Conservation (phyloP, 2,329 filamentous ascomycete species). For the Colletotrichum australisinense region DNA sequence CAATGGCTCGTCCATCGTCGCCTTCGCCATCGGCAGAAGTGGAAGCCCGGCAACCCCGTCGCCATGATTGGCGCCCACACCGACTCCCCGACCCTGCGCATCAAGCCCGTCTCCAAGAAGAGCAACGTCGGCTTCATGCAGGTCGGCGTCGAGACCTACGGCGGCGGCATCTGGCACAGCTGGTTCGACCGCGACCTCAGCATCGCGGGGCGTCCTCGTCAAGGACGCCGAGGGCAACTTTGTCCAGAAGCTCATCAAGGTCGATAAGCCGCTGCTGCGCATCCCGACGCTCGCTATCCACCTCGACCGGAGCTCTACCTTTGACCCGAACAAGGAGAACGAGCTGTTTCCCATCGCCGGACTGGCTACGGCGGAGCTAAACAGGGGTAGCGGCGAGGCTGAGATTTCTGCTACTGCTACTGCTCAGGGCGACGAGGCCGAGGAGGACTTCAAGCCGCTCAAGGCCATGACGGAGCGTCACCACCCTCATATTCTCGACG, state of each 20-base stretch:
- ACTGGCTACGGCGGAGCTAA: conserved; percentile 87
- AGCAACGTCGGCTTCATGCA: conserved; percentile 88
- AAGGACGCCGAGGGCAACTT: conserved; percentile 79
- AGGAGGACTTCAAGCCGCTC: conserved; percentile 76
- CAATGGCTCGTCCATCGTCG: conserved; percentile 91
- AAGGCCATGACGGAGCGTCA: conserved; percentile 84
- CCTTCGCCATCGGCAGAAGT: conserved; percentile 91
- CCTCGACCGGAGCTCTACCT: conserved; percentile 85
- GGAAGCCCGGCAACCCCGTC: conserved; percentile 91
- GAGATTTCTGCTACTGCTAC: conserved; percentile 47
- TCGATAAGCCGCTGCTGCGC: conserved; percentile 89
- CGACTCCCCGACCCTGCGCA: conserved; percentile 89
- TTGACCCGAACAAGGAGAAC: conserved; percentile 96
- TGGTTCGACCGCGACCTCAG: conserved; percentile 98
- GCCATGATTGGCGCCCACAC: conserved; percentile 96
- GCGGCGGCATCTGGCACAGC: conserved; percentile 96
- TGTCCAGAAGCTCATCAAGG: conserved; percentile 86
- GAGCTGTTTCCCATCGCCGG: conserved; percentile 95
- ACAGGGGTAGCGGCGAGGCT: conserved; percentile 66
- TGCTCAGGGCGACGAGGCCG: conserved; percentile 56
- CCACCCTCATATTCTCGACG: conserved; percentile 86
- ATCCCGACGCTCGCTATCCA: conserved; percentile 96
- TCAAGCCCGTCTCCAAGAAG: conserved; percentile 96
- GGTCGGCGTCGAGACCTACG: conserved; percentile 96
- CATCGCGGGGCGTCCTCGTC: conserved; percentile 89